Conservation (phyloP, 139 green algal genomes). For the Volvox reticuliferus region DNA sequence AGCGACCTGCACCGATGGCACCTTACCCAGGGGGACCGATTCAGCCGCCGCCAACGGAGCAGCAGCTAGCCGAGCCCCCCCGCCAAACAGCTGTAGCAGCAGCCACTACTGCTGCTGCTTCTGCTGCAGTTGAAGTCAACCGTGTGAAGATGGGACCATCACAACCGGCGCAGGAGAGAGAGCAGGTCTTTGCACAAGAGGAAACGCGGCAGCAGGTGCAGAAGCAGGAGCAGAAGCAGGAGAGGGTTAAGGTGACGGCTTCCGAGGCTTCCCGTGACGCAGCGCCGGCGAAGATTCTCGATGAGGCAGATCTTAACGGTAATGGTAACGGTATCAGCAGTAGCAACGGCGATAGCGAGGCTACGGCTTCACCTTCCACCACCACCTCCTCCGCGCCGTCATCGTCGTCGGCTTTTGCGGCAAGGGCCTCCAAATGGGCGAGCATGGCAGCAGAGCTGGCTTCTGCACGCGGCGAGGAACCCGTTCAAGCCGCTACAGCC, state of each 20-base stretch:
- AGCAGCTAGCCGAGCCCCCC: too few species aligned
- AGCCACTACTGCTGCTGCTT: neutral
- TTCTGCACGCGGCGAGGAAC: neutral
- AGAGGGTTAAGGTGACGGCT: neutral
- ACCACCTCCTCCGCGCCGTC: neutral
- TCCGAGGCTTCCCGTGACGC: neutral
- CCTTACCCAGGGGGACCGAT: too few species aligned
- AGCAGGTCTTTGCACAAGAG: too few species aligned
- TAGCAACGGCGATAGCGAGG: neutral
- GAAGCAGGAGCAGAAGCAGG: neutral
- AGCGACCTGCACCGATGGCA: too few species aligned
- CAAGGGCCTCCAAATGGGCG: neutral
- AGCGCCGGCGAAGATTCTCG: too few species aligned
- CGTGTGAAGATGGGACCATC: too few species aligned
- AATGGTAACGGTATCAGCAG: neutral
- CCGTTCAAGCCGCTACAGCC: neutral
- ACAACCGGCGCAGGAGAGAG: too few species aligned
- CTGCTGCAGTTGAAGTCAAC: neutral
- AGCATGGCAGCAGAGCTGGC: constrained; percentile 23
- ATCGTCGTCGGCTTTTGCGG: neutral
- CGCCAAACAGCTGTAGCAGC: neutral
- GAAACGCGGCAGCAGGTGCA: neutral
- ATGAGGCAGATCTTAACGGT: neutral
- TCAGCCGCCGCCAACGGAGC: too few species aligned
- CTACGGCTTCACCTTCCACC: neutral